phyloP scores from a whole-genome alignment of 2,329 filamentous ascomycete species.

The Hortaea werneckii region DNA sequence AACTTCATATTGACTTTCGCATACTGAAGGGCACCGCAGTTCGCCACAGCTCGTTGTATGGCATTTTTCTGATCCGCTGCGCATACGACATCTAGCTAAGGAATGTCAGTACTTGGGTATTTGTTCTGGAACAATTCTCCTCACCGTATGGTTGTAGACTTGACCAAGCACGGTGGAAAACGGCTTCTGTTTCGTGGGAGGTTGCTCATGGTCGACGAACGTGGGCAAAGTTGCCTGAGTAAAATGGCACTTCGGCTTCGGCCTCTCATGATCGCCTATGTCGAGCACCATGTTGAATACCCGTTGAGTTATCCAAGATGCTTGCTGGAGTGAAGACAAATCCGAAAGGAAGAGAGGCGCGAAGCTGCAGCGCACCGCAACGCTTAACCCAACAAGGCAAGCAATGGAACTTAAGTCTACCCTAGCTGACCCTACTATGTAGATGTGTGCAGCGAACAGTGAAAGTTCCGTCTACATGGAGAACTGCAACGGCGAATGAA shows the following conservation, averaged over 20 bases:
- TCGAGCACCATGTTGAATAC: slow-evolving; percentile 4
- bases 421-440: too few relatives aligned
- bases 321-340: too few relatives aligned
- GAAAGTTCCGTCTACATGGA: too few relatives aligned
- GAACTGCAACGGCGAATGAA: too few relatives aligned
- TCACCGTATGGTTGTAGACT: slow-evolving; percentile 56
- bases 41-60: too few relatives aligned
- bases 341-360: too few relatives aligned
- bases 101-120: not conserved
- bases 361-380: too few relatives aligned
- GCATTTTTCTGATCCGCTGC: too few relatives aligned
- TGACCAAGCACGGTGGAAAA: slow-evolving; percentile 59
- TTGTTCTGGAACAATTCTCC: not conserved
- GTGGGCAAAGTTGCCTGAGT: slow-evolving; percentile 56
- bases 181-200: slow-evolving; percentile 63
- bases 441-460: too few relatives aligned
- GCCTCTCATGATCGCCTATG: slow-evolving; percentile 4
- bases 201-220: slow-evolving; percentile 61
- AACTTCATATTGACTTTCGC: slow-evolving; percentile 63
- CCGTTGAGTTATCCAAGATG: too few relatives aligned
- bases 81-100: slow-evolving; percentile 53
- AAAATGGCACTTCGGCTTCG: slow-evolving; percentile 56
- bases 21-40: slow-evolving; percentile 38
- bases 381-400: too few relatives aligned
- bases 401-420: too few relatives aligned